These are phyloP conservation scores for Funneliformis mosseae DNA, from an alignment of 192 early-diverging fungal species.

Conservation along the genomic window DNA sequence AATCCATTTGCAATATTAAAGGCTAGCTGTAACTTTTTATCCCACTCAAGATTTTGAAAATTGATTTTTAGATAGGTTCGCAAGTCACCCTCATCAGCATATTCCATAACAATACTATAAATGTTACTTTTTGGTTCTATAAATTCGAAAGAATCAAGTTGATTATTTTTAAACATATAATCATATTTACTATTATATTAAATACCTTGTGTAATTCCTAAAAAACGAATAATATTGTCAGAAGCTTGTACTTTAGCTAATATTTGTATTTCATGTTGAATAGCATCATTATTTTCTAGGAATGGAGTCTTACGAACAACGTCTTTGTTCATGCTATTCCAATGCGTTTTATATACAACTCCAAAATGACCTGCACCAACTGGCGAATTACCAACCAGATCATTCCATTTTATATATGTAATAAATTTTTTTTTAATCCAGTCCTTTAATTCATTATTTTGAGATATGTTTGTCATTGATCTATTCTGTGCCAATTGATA, in stretches of 20 bases:
- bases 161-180: no score
- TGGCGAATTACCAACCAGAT: neutral
- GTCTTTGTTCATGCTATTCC: neutral
- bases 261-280: neutral
- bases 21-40: neutral
- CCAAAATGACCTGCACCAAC: neutral
- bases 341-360: neutral
- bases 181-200: neutral
- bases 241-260: no score
- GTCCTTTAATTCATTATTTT: no score
- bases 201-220: slow-evolving; percentile 3
- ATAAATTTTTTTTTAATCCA: neutral
- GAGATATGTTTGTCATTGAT: no score
- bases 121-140: neutral
- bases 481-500: no score
- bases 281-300: neutral
- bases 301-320: neutral
- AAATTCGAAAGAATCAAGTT: no score
- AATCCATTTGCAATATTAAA: slow-evolving; percentile 2
- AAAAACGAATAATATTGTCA: slow-evolving; percentile 4
- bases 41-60: neutral
- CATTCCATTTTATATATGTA: neutral
- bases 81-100: slow-evolving; percentile 1
- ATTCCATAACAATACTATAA: slow-evolving; percentile 12
- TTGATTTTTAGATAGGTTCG: neutral